A percentile compares a stretch with the other conserved stretches of the same genome.
Conservation (phyloP, 164 flowering plant species). For the Vitis cinerea region DNA sequence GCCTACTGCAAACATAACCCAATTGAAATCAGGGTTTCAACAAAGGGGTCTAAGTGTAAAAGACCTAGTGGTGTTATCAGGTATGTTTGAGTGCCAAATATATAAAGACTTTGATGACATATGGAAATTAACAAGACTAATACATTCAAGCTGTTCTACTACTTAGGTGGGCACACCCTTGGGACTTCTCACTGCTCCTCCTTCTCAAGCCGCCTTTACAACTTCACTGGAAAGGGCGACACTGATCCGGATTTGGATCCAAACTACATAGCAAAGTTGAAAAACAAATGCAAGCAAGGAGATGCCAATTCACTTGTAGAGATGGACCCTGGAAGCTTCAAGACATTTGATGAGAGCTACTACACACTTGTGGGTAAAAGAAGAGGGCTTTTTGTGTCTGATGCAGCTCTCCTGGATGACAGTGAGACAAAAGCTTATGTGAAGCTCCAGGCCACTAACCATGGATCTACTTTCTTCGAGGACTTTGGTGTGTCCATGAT, state of each 20-base stretch:
- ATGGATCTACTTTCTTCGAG: conserved; percentile 26
- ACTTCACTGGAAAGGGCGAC: conserved; percentile 64
- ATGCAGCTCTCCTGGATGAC: conserved; percentile 52
- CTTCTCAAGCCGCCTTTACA: conserved; percentile 54
- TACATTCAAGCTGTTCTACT: neutral
- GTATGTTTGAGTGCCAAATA: conserved; percentile 18
- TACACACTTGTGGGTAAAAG: conserved; percentile 37
- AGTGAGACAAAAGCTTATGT: conserved; percentile 34
- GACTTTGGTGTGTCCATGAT: conserved; percentile 59
- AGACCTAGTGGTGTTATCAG: conserved; percentile 67
- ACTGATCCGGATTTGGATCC: conserved; percentile 44
- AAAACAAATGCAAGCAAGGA: conserved; percentile 31
- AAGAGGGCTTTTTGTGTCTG: conserved; percentile 53
- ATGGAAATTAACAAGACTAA: neutral
- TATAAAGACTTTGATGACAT: too few species aligned
- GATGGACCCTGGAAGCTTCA: conserved; percentile 69
- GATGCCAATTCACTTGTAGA: conserved; percentile 27
- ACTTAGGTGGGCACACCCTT: conserved; percentile 59
- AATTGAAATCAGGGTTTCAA: conserved; percentile 25
- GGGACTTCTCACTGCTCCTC: conserved; percentile 51
- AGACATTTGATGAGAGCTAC: conserved; percentile 45
- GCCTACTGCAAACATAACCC: conserved; percentile 41
- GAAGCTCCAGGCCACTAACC: conserved; percentile 12
- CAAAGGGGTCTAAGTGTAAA: conserved; percentile 42
- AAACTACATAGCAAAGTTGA: conserved; percentile 31